These are phyloP conservation scores for Acanthamoeba castellanii DNA, from an alignment of 208 protist genomes.

Conservation along the genomic window DNA sequence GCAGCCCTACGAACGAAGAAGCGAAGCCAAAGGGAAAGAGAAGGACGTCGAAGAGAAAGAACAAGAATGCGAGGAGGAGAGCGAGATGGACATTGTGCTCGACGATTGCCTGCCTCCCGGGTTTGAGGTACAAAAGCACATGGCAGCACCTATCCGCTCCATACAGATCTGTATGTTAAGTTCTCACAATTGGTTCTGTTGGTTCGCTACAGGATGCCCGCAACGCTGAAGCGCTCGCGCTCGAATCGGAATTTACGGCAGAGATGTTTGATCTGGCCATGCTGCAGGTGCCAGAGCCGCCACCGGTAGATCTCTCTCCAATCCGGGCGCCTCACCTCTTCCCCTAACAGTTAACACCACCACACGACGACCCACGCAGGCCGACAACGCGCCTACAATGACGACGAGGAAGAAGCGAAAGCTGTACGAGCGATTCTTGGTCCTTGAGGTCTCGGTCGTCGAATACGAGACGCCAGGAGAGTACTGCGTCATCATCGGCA, in stretches of 20 bases:
- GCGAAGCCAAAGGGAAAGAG: neutral
- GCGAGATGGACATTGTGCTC: conserved; percentile 26
- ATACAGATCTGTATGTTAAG: neutral
- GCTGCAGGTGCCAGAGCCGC: neutral
- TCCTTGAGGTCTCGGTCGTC: conserved; percentile 29
- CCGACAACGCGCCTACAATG: no score
- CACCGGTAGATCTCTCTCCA: neutral
- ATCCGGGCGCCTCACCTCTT: neutral
- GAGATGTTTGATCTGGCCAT: conserved; percentile 70
- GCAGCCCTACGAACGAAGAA: neutral
- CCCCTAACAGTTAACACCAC: neutral
- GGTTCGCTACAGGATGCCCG: neutral
- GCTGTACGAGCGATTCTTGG: conserved; percentile 40
- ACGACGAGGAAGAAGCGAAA: neutral
- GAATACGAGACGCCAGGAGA: neutral
- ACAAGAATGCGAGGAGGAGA: neutral
- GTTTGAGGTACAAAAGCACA: neutral
- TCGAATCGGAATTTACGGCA: conserved; percentile 27
- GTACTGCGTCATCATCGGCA: neutral
- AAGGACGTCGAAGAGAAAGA: neutral
- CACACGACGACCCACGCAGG: neutral
- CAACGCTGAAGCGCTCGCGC: neutral
- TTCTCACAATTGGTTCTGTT: neutral
- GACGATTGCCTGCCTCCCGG: conserved; percentile 13
- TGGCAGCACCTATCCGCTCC: no score